Base-by-base conservation (phyloP, 805 yeast species). In the Teunomyces stri region DNA sequence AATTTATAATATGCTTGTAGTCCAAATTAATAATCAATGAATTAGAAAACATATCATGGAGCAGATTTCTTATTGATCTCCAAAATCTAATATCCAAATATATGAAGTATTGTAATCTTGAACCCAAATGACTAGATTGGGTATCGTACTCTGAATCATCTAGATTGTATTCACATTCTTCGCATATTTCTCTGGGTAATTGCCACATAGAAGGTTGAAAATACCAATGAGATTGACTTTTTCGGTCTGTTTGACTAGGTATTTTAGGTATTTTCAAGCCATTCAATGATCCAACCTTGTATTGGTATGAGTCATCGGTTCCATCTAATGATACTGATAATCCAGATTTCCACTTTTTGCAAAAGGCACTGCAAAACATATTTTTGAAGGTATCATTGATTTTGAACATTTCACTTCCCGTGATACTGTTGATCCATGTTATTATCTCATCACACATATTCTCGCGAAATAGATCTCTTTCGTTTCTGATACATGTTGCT, bases 391-490 rank as follows among this genome's bases (percentile, higher is more conserved):
- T 50, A 28, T 65, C 63, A 52, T 78, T 76, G 43, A 77, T 76
- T 7, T 79, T 79, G 49, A 75, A 74, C 3, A 84, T 55, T 31
- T 79, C 75, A 9, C 85, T 75, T 40, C 73, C 74, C 0, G 85
- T 70, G 22, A 89, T 62, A 34, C 81, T 85, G 22, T 68, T 62
- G 4, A 89, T 59, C 90, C 94, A 86, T n/a, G 61, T 56, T 5
- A 87, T 60, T 15, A 89, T 80, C 51, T 84, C 89, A 36, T 79
- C 83, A 54, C 86, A 83, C 87, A 87, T 82, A 48, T 86, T 91
- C 59, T 89, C 96, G 44, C 94, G 70, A 59, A 87, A 85, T 5
- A 79, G 68, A 58, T 89, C 96, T 47, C 90, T 69, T 13, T 80
- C 72, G 44, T 83, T 79, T 46, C 89, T 68, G 12, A 89, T 82